Conservation (phyloP, 306 rosid species). For the Fragaria nilgerrensis region DNA sequence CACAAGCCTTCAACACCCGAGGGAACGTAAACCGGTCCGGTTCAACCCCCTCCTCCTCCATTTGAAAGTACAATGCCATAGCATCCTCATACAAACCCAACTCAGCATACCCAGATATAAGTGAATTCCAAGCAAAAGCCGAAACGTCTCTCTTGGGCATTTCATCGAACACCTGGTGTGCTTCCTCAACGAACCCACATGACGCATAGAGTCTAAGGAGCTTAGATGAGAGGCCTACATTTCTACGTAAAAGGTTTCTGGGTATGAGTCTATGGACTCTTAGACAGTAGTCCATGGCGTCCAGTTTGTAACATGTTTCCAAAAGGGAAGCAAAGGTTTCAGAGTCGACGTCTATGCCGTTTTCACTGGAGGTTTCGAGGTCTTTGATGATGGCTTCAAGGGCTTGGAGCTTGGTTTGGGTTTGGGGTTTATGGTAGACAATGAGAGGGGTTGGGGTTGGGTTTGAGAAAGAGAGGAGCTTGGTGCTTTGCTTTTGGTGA, state of each 20-base stretch:
- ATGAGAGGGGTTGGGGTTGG: constrained; percentile 70
- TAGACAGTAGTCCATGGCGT: constrained; percentile 46
- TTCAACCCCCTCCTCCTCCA: constrained; percentile 78
- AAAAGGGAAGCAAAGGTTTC: constrained; percentile 69
- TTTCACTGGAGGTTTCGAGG: constrained; percentile 54
- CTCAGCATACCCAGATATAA: constrained; percentile 75
- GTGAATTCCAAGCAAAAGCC: constrained; percentile 87
- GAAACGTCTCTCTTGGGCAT: constrained; percentile 46
- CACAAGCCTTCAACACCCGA: constrained; percentile 74
- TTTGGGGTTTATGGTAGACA: constrained; percentile 42
- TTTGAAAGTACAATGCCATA: constrained; percentile 82
- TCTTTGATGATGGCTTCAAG: constrained; percentile 60
- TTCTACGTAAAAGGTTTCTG: constrained; percentile 39
- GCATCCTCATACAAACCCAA: constrained; percentile 67
- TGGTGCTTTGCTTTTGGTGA: constrained; percentile 33
- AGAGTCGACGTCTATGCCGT: constrained; percentile 50
- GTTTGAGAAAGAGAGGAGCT: constrained; percentile 46
- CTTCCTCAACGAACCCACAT: constrained; percentile 49
- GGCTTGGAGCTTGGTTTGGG: constrained; percentile 66
- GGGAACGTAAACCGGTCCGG: constrained; percentile 78
- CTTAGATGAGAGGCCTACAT: constrained; percentile 65
- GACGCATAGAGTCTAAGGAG: constrained; percentile 65
- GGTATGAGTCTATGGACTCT: constrained; percentile 75
- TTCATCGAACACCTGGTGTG: constrained; percentile 81
- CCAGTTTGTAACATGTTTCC: constrained; percentile 64